A percentile compares a stretch with the other conserved stretches of the same genome.
These are phyloP conservation scores for Actinomortierella wolfii DNA, from an alignment of 371 early-diverging fungal genomes.

Conservation along the genomic window DNA sequence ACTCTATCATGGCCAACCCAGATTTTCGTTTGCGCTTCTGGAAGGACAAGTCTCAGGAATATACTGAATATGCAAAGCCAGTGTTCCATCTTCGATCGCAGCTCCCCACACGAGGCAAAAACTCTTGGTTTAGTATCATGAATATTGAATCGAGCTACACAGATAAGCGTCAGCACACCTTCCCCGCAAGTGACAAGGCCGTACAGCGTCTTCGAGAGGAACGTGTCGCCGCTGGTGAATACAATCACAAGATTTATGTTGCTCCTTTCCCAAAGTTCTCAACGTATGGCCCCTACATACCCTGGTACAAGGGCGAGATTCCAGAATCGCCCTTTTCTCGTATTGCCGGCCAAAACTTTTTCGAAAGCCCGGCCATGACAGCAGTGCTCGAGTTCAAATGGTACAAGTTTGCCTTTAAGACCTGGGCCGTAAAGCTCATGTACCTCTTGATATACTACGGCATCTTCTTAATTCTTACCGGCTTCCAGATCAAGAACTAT, in stretches of 20 bases:
- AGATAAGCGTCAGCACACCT: conserved; percentile 14
- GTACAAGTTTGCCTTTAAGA: conserved; percentile 35
- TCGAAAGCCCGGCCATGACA: conserved; percentile 46
- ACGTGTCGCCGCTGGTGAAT: conserved; percentile 7
- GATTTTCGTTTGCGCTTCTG: conserved; percentile 37
- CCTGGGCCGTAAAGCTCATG: conserved; percentile 22
- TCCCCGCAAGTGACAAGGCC: conserved; percentile 10
- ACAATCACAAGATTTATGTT: conserved; percentile 41
- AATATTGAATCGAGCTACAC: conserved; percentile 24
- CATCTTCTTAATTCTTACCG: conserved; percentile 22
- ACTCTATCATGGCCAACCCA: conserved; percentile 39
- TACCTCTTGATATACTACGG: conserved; percentile 24
- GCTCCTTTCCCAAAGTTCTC: conserved; percentile 45
- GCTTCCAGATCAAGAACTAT: conserved; percentile 11
- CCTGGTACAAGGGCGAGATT: conserved; percentile 1
- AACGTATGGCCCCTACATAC: conserved; percentile 37
- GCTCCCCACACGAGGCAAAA: conserved; percentile 21
- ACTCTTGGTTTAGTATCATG: conserved; percentile 13
- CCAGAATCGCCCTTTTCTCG: conserved; percentile 31
- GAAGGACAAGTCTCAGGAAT: conserved; percentile 31
- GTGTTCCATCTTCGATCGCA: conserved; percentile 43
- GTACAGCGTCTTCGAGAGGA: too few relatives aligned
- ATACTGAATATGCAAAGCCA: conserved; percentile 31
- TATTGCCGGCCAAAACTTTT: conserved; percentile 41
- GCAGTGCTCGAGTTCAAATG: conserved; percentile 42